These are phyloP conservation scores for Nicotiana noctiflora DNA, from an alignment of 257 asterid genomes.

Conservation along the genomic window DNA sequence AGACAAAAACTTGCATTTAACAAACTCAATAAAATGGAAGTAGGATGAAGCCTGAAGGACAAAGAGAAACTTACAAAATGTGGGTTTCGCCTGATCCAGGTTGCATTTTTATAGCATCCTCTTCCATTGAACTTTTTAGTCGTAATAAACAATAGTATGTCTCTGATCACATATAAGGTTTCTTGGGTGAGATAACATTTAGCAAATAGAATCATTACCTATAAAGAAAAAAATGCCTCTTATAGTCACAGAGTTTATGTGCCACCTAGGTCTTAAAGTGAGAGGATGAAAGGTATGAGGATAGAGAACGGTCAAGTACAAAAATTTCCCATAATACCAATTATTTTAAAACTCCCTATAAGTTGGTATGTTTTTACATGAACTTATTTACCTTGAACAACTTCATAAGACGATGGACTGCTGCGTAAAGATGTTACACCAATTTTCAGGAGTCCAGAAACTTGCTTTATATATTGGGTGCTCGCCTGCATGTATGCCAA, in stretches of 20 bases:
- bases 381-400: constrained; percentile 27
- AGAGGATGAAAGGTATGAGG: not conserved
- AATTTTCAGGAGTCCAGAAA: constrained; percentile 47
- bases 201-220: not conserved
- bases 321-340: not conserved
- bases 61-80: constrained; percentile 33
- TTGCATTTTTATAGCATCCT: constrained; percentile 42
- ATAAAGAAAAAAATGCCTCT: not conserved
- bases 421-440: constrained; percentile 46
- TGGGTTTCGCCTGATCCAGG: constrained; percentile 49
- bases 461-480: constrained; percentile 43
- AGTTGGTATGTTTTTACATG: not conserved
- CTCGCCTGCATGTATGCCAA: constrained; percentile 43
- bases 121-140: constrained; percentile 48
- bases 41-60: not conserved
- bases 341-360: not conserved
- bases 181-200: constrained; percentile 6
- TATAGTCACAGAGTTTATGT: not conserved
- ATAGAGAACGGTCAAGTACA: not conserved
- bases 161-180: constrained; percentile 24
- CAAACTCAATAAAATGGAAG: not conserved
- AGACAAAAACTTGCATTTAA: constrained; percentile 2
- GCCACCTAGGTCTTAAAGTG: not conserved
- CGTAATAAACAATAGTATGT: constrained; percentile 33
- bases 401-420: constrained; percentile 40